A percentile compares a stretch with the other conserved stretches of the same genome.
Evolutionary conservation across 2,329 filamentous ascomycete species (phyloP).

Genomic region (Grosmannia clavigera): DNA sequence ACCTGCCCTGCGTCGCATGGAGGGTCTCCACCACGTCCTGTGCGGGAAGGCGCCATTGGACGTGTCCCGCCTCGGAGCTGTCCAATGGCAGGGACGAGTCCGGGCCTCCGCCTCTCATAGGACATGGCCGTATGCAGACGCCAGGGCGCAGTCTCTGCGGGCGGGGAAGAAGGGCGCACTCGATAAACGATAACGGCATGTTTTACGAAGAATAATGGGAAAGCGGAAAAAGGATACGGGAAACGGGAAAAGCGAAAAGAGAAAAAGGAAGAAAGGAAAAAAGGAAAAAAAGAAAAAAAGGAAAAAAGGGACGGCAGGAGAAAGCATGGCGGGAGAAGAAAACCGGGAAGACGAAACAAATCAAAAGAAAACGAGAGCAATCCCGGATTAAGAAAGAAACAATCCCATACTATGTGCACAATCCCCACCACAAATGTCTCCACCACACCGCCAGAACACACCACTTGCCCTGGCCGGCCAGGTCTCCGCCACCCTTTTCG

Average conservation of each 20-base stretch:
- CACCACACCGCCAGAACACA: neutral
- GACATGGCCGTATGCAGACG: conserved; percentile 23
- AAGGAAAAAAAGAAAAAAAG: too few species aligned
- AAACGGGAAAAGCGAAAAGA: neutral
- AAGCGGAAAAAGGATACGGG: neutral
- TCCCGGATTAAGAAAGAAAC: neutral
- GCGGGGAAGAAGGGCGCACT: neutral
- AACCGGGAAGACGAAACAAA: neutral
- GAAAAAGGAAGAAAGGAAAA: neutral
- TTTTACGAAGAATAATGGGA: neutral
- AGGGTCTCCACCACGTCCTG: neutral
- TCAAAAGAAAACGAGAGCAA: neutral
- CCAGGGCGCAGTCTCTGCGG: conserved; percentile 17
- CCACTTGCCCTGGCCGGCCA: neutral
- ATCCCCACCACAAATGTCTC: neutral
- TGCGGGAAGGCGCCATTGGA: conserved; percentile 8
- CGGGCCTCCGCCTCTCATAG: conserved; percentile 22
- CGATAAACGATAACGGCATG: neutral
- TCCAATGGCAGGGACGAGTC: conserved; percentile 21
- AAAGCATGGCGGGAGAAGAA: neutral
- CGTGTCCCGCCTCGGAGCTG: neutral
- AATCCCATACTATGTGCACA: neutral
- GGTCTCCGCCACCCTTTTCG: neutral
- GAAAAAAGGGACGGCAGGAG: too few species aligned
- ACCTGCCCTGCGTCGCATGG: neutral